Percentiles rank a stretch among this genome's conserved stretches.
phyloP scores from a whole-genome alignment of 441 rosid species.

The Cnidoscolus chayamansa region DNA sequence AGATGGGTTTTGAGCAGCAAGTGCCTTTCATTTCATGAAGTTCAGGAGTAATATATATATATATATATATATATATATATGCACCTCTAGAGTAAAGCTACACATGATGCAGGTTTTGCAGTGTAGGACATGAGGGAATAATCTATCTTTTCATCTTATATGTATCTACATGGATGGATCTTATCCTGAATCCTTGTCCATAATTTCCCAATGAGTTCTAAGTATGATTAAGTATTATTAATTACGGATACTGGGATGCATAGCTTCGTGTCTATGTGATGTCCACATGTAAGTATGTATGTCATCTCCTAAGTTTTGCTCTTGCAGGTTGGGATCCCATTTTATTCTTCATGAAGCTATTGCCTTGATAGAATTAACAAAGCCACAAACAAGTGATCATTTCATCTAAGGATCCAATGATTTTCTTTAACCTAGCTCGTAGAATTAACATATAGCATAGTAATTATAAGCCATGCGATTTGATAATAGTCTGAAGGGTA shows the following conservation, averaged over 20 bases:
- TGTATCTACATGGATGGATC: too few relatives aligned
- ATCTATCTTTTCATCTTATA: conserved; percentile 5
- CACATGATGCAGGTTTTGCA: background rate
- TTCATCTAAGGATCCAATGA: too few relatives aligned
- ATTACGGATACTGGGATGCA: background rate
- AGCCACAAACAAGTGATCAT: background rate
- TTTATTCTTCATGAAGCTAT: conserved; percentile 4
- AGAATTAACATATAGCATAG: too few relatives aligned
- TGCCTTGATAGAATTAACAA: conserved; percentile 10
- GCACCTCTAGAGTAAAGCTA: background rate
- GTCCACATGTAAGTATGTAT: background rate
- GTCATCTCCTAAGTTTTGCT: background rate
- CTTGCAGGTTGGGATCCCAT: conserved; percentile 14
- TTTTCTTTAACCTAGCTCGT: too few relatives aligned
- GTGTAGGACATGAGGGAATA: conserved; percentile 3
- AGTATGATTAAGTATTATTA: background rate
- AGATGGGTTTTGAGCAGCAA: background rate
- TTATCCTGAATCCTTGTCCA: too few relatives aligned
- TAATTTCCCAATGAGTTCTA: background rate
- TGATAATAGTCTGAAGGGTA: too few relatives aligned
- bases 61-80: too few relatives aligned
- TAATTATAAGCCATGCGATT: too few relatives aligned
- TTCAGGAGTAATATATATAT: background rate
- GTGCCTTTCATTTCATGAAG: background rate
- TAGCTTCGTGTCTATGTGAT: background rate